A percentile compares a stretch with the other conserved stretches of the same genome.
These are phyloP conservation scores for Colletotrichum lupini DNA, from an alignment of 2,329 filamentous ascomycete species.

Conservation along the genomic window DNA sequence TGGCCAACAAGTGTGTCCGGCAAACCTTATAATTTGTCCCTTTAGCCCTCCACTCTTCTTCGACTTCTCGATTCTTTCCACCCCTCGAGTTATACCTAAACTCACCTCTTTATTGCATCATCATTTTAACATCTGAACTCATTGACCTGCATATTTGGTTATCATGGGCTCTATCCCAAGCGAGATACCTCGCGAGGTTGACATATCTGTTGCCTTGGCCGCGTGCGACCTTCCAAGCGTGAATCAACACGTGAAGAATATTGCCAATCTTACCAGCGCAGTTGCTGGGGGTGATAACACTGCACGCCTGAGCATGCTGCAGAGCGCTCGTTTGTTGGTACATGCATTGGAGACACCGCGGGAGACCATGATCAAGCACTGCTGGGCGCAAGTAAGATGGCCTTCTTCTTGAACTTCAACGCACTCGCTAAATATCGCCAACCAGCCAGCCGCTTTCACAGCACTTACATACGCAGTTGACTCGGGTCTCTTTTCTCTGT, in stretches of 20 bases:
- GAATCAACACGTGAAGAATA: background rate
- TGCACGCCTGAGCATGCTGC: conserved; percentile 5
- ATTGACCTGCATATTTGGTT: too few relatives aligned
- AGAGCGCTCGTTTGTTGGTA: conserved; percentile 7
- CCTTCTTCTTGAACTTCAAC: background rate
- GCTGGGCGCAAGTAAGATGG: conserved; percentile 43
- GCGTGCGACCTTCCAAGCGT: conserved; percentile 5
- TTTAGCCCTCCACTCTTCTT: too few relatives aligned
- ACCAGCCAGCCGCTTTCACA: conserved; percentile 39
- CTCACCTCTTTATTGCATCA: too few relatives aligned
- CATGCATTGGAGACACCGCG: conserved; percentile 43
- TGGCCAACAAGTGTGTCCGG: too few relatives aligned
- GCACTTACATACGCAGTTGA: conserved; percentile 46
- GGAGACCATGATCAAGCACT: conserved; percentile 44
- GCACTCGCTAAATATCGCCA: conserved; percentile 41
- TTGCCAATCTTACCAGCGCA: background rate
- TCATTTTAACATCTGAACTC: too few relatives aligned
- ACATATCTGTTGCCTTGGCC: conserved; percentile 7
- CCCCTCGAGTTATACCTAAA: too few relatives aligned
- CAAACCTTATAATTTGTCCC: too few relatives aligned
- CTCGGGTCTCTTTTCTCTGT: conserved; percentile 47
- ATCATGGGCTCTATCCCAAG: conserved; percentile 1
- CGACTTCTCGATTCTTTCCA: too few relatives aligned
- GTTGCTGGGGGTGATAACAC: background rate
- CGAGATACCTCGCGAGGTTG: background rate